Evolutionary conservation across 176 grass and related monocot species (phyloP).

Genomic region (Leersia perrieri): DNA sequence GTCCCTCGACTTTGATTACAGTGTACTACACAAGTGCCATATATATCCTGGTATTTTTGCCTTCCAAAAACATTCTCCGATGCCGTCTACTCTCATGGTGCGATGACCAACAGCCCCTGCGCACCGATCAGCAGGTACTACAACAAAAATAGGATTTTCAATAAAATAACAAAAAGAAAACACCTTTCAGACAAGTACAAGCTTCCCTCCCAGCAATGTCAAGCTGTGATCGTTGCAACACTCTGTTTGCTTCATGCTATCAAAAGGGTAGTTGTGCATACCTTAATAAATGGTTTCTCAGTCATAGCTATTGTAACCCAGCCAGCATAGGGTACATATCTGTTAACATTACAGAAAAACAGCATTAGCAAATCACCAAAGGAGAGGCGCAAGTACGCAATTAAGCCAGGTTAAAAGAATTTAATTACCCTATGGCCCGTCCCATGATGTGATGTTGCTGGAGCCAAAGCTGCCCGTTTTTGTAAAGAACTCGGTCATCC

Average conservation of each 20-base stretch:
- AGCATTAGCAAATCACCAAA: neutral
- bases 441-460: slow-evolving; percentile 80
- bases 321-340: slow-evolving; percentile 67
- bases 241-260: neutral
- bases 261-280: slow-evolving; percentile 12
- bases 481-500: slow-evolving; percentile 63
- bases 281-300: slow-evolving; percentile 79
- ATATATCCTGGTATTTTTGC: neutral
- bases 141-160: slow-evolving; percentile 35
- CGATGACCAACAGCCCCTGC: slow-evolving; percentile 60
- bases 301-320: slow-evolving; percentile 82
- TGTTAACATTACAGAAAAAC: slow-evolving; percentile 18
- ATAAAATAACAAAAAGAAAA: no score
- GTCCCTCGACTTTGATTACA: neutral
- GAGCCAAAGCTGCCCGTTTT: slow-evolving; percentile 68
- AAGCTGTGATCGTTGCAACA: neutral
- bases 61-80: neutral
- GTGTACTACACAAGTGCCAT: neutral
- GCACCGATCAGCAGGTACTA: slow-evolving; percentile 78
- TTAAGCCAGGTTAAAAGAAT: slow-evolving; percentile 3
- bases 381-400: neutral
- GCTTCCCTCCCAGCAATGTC: neutral
- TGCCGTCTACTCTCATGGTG: slow-evolving; percentile 48
- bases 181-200: neutral
- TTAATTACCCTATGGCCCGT: slow-evolving; percentile 61